Conservation (phyloP, 2,329 filamentous ascomycete species). For the Pseudomassariella vexata region DNA sequence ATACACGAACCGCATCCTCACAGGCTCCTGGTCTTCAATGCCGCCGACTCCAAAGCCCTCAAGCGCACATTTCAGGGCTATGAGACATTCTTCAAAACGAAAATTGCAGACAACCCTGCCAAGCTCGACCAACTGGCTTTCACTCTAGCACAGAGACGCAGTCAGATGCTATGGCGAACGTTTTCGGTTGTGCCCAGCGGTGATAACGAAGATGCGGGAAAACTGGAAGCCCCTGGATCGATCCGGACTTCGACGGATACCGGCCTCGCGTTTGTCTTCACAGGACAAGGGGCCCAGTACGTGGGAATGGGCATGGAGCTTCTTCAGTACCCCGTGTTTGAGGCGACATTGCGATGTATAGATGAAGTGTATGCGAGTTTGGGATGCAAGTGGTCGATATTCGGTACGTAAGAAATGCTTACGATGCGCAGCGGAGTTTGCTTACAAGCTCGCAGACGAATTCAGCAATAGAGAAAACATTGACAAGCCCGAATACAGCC, state of each 20-base stretch:
- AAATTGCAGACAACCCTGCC: slow-evolving; percentile 4
- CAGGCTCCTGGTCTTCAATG: slow-evolving; percentile 24
- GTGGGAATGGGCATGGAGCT: slow-evolving; percentile 26
- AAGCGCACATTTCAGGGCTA: slow-evolving; percentile 17
- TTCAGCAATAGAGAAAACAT: slow-evolving; percentile 12
- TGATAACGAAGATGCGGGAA: too few relatives aligned
- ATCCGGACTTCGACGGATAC: neutral
- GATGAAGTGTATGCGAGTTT: slow-evolving; percentile 4
- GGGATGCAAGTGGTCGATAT: slow-evolving; percentile 9
- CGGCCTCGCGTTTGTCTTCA: slow-evolving; percentile 23
- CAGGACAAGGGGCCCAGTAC: slow-evolving; percentile 32
- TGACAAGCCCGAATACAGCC: slow-evolving; percentile 21
- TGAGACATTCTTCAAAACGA: slow-evolving; percentile 14
- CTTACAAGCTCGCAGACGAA: too few relatives aligned
- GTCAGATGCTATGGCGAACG: slow-evolving; percentile 18
- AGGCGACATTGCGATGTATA: slow-evolving; percentile 8
- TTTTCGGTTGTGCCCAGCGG: slow-evolving; percentile 14
- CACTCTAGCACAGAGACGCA: slow-evolving; percentile 20
- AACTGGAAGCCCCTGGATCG: neutral
- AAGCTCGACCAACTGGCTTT: slow-evolving; percentile 18
- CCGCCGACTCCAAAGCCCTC: slow-evolving; percentile 21
- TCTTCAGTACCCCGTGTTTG: slow-evolving; percentile 14
- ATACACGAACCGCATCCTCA: too few relatives aligned
- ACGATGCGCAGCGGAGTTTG: too few relatives aligned
- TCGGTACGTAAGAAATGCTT: slow-evolving; percentile 6